Evolutionary conservation across 2,329 filamentous ascomycete species (phyloP).

Genomic region (Penicillium sp.): DNA sequence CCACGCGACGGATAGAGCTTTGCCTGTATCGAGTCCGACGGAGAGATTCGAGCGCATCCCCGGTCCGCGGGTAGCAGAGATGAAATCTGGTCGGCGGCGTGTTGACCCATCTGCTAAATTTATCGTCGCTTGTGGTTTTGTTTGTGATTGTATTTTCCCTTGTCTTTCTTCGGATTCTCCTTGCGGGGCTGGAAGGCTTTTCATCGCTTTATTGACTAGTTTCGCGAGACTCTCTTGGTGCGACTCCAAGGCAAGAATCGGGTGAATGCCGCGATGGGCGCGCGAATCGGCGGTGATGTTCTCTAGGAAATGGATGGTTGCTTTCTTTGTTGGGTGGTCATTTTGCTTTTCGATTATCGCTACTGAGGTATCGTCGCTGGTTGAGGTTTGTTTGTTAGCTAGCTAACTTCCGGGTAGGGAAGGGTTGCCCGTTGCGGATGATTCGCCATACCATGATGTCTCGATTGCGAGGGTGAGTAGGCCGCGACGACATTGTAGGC

Average conservation of each 20-base stretch:
- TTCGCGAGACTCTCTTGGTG: conserved; percentile 73
- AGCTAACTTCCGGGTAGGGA: neutral
- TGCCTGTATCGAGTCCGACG: conserved; percentile 80
- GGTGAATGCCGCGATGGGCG: conserved; percentile 77
- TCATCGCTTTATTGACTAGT: conserved; percentile 69
- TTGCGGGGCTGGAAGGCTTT: conserved; percentile 53
- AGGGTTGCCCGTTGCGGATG: neutral
- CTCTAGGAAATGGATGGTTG: conserved; percentile 74
- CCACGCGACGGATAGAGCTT: conserved; percentile 85
- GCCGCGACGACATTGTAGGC: conserved; percentile 22
- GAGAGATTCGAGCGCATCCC: conserved; percentile 82
- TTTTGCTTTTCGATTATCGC: conserved; percentile 70
- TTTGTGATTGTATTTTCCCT: neutral
- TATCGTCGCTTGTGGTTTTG: conserved; percentile 15
- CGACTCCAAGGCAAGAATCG: conserved; percentile 72
- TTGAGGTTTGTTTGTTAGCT: neutral
- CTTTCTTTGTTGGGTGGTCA: conserved; percentile 31
- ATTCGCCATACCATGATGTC: conserved; percentile 45
- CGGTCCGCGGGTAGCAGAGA: conserved; percentile 88
- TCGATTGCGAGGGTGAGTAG: conserved; percentile 53
- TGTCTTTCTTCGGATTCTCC: no score
- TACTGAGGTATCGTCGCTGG: conserved; percentile 87
- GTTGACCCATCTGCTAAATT: conserved; percentile 25
- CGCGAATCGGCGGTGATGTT: conserved; percentile 82
- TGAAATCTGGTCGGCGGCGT: conserved; percentile 70